phyloP scores from a whole-genome alignment of 306 rosid genomes.

The Pachyrhizus erosus region DNA sequence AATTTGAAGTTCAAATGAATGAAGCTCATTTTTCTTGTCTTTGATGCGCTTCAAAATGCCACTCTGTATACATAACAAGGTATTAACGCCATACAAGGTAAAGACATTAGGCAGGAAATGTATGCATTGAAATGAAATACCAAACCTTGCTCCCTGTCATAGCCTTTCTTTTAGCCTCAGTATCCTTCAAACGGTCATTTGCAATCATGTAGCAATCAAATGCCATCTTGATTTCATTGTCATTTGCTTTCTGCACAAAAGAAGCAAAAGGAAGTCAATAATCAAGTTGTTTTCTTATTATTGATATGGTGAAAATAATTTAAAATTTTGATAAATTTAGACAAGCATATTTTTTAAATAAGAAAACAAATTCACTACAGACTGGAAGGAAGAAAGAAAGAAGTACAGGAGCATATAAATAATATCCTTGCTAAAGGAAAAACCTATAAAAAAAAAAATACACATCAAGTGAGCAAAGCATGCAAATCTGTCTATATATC shows the following conservation, averaged over 20 bases:
- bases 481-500: conserved; percentile 15
- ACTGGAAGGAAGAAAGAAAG: not conserved
- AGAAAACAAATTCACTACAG: conserved; percentile 21
- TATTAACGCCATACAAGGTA: conserved; percentile 38
- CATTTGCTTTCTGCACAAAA: conserved; percentile 68
- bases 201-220: conserved; percentile 76
- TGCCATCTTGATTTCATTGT: conserved; percentile 64
- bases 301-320: conserved; percentile 25
- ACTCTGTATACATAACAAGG: conserved; percentile 57
- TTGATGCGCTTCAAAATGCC: conserved; percentile 71
- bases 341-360: conserved; percentile 10
- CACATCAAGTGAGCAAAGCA: conserved; percentile 24
- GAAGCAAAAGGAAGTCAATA: not conserved
- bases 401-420: conserved; percentile 1
- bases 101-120: conserved; percentile 15
- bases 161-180: conserved; percentile 69
- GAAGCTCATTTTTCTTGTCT: conserved; percentile 68
- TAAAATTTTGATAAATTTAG: not conserved
- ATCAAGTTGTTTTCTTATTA: conserved; percentile 29
- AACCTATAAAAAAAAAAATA: not conserved
- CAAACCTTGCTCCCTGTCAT: conserved; percentile 71
- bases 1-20: conserved; percentile 63
- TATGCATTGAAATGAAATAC: conserved; percentile 42
- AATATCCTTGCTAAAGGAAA: conserved; percentile 38
- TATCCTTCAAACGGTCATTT: conserved; percentile 66